Evolutionary conservation across 768 basidiomycete species (phyloP).

Genomic region (Cantharellus cinnabarinus): DNA sequence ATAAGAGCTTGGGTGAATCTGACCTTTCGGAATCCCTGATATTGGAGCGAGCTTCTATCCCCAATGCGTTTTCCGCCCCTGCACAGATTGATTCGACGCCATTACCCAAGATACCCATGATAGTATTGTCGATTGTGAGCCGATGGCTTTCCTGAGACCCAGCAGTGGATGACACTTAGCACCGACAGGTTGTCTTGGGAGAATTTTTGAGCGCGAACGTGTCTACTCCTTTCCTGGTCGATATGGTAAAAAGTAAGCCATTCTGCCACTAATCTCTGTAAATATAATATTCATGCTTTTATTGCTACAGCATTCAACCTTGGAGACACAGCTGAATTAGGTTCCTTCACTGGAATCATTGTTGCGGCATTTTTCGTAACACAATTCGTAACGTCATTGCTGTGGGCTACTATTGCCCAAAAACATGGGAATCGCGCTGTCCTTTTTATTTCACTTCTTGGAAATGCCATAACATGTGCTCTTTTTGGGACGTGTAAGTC

Average conservation of each 20-base stretch:
- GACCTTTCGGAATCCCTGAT: not conserved
- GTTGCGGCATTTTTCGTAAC: conserved; percentile 81
- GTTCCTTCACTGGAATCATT: conserved; percentile 74
- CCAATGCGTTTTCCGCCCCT: conserved; percentile 37
- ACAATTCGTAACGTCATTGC: conserved; percentile 81
- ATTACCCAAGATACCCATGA: conserved; percentile 69
- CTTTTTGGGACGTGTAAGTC: conserved; percentile 60
- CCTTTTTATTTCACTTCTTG: conserved; percentile 64
- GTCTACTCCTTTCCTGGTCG: conserved; percentile 75
- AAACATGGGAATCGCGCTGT: conserved; percentile 76
- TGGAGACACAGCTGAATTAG: conserved; percentile 64
- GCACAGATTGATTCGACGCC: conserved; percentile 58
- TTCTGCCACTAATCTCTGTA: not conserved
- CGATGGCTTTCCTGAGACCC: conserved; percentile 4
- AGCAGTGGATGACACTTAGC: not conserved
- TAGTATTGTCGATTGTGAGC: conserved; percentile 76
- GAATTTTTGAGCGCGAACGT: conserved; percentile 91
- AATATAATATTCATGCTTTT: not conserved
- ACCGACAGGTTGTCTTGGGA: conserved; percentile 67
- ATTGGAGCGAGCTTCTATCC: conserved; percentile 34
- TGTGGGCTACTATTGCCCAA: conserved; percentile 94
- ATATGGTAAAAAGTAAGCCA: conserved; percentile 71
- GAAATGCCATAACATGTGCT: conserved; percentile 60
- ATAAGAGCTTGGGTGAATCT: conserved; percentile 7
- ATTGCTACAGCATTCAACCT: conserved; percentile 28